phyloP scores from a whole-genome alignment of 164 flowering plant genomes.

The Vitis vinifera region ASM3070453v1 NC_081814.1:5989501-5990000 shows the following conservation, averaged over 20 bases:
- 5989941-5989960: neutral
- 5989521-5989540: too few relatives aligned
- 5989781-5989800: conserved; percentile 38
- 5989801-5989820: conserved; percentile 55
- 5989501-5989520: too few relatives aligned
- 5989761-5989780: conserved; percentile 40
- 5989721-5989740: too few relatives aligned
- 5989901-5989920: conserved; percentile 40
- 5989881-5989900: conserved; percentile 53
- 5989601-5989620: neutral
- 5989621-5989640: conserved; percentile 1
- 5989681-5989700: too few relatives aligned
- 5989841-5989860: conserved; percentile 31
- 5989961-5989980: too few relatives aligned
- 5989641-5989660: conserved; percentile 2
- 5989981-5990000: neutral
- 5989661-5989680: too few relatives aligned
- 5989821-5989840: conserved; percentile 65
- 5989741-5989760: conserved; percentile 27
- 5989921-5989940: too few relatives aligned
- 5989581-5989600: neutral
- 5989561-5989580: too few relatives aligned
- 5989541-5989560: too few relatives aligned
- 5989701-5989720: too few relatives aligned
- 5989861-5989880: conserved; percentile 53